Base-by-base conservation (phyloP, 805 yeast species). In the Yarrowia sp. region DNA sequence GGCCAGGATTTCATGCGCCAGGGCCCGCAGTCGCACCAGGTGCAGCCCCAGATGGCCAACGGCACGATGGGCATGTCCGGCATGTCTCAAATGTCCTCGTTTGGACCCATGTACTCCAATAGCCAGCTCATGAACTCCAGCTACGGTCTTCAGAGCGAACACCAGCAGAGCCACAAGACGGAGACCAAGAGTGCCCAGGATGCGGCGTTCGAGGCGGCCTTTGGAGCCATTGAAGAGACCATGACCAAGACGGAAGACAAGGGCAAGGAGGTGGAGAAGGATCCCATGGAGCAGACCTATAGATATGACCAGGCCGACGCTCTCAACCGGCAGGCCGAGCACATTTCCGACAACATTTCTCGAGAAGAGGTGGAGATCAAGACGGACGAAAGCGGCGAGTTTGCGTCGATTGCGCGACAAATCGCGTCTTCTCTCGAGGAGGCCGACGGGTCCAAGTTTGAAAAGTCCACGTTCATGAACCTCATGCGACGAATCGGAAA, bases 401-500 rank as follows among this genome's bases (percentile, higher is more conserved):
- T 61, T 36, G 66, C 66, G 10, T 61, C 66, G 9, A 61, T 61
- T 38, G 66, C 66, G 2, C 43, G 66, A 3, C 66, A 61, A 46
- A 61, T 61, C 15, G 66, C 66, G 3, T 46, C 66, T 3, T 61
- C 66, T 12, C 55, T 61, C 8, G 66, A 61, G 14, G 55, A 47
- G 33, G 66, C 55, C 36, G 66, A 61, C 15, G 36, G 46, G 55
- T 46, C 53, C 55, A 74, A 74, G 63, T 69, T 74, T 58, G 67
- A 71, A 53, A 70, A 70, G 66, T 70, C 73, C 24, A 66, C 73
- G 36, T 74, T 74, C 42, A 66, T 74, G 71, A 70, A 68, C 19
- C 71, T 74, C 17, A 74, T 74, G 76, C 68, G 71, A 38, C 67
- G 72, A 33, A 65, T 74, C n/a, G 69, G 73, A 33, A 69, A 70